Percentiles rank a stretch among this genome's conserved stretches.
phyloP scores from a whole-genome alignment of 2,329 filamentous ascomycete genomes.

The Arthrobotrys sphaeroides region DNA sequence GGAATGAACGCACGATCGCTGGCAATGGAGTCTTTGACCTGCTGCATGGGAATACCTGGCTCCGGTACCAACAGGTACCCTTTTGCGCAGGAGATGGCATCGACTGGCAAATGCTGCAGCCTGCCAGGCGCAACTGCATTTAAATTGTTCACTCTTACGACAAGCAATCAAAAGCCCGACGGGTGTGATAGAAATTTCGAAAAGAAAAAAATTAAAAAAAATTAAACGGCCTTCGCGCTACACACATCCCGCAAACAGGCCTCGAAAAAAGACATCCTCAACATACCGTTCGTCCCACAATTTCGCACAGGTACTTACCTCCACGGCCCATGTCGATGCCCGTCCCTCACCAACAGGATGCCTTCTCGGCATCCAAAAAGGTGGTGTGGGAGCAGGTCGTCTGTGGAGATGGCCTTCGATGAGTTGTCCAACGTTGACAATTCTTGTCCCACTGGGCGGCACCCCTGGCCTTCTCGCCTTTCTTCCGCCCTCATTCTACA shows the following conservation, averaged over 20 bases:
- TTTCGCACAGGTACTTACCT: slow-evolving; percentile 9
- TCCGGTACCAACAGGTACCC: slow-evolving; percentile 36
- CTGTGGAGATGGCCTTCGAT: slow-evolving; percentile 40
- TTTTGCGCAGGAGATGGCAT: slow-evolving; percentile 38
- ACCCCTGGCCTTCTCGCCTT: slow-evolving; percentile 51
- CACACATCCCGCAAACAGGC: slow-evolving; percentile 19
- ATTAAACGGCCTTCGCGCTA: neutral
- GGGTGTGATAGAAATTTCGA: no score
- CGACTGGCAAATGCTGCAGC: slow-evolving; percentile 18
- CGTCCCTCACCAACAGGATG: slow-evolving; percentile 34
- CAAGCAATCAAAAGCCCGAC: slow-evolving; percentile 4
- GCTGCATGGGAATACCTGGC: slow-evolving; percentile 42
- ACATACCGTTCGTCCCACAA: slow-evolving; percentile 20
- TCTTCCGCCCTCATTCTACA: slow-evolving; percentile 44
- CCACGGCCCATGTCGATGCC: slow-evolving; percentile 6
- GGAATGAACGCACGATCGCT: slow-evolving; percentile 33
- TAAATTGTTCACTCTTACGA: neutral
- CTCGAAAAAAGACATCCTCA: slow-evolving; percentile 4
- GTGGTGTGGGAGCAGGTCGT: slow-evolving; percentile 27
- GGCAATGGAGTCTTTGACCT: slow-evolving; percentile 18
- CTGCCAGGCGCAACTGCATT: slow-evolving; percentile 8
- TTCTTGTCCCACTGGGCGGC: slow-evolving; percentile 33
- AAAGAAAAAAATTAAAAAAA: no score
- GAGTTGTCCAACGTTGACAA: slow-evolving; percentile 51
- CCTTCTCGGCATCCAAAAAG: slow-evolving; percentile 17